Conservation (phyloP, 2,329 filamentous ascomycete genomes). For the Amesomyces nigricolor region DNA sequence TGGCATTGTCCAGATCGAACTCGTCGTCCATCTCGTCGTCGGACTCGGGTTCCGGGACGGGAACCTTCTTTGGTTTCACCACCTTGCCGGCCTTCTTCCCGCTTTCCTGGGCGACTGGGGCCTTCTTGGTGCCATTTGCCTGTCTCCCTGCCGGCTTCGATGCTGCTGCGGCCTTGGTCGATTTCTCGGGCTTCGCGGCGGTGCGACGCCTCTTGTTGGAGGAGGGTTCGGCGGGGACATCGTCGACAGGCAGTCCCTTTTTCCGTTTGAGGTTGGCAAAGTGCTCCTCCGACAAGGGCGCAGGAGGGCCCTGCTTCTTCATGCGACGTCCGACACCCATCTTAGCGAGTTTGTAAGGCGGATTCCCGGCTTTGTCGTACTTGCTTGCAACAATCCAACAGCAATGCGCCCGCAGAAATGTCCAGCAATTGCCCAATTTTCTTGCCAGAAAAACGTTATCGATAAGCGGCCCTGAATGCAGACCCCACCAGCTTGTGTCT, state of each 20-base stretch:
- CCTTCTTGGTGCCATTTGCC: slow-evolving; percentile 29
- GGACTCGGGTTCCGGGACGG: slow-evolving; percentile 37
- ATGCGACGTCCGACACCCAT: slow-evolving; percentile 92
- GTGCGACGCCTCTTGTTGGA: slow-evolving; percentile 55
- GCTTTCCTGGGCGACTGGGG: slow-evolving; percentile 26
- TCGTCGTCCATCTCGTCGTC: slow-evolving; percentile 42
- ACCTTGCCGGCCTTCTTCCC: slow-evolving; percentile 23
- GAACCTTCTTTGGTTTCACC: slow-evolving; percentile 37
- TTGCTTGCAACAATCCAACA: slow-evolving; percentile 6
- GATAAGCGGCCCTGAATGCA: slow-evolving; percentile 17
- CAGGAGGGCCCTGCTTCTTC: slow-evolving; percentile 89
- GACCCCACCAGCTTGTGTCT: neutral
- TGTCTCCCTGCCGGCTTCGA: slow-evolving; percentile 33
- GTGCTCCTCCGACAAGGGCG: slow-evolving; percentile 73
- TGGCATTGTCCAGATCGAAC: slow-evolving; percentile 43
- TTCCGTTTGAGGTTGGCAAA: slow-evolving; percentile 82
- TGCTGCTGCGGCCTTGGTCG: slow-evolving; percentile 28
- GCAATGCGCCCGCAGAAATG: slow-evolving; percentile 1
- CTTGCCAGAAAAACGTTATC: slow-evolving; percentile 22
- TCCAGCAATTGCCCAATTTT: slow-evolving; percentile 18
- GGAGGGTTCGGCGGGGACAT: slow-evolving; percentile 43
- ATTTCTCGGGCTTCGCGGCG: slow-evolving; percentile 31
- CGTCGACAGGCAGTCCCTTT: slow-evolving; percentile 60
- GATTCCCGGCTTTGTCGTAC: slow-evolving; percentile 5
- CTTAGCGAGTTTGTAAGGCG: slow-evolving; percentile 32